phyloP scores from a whole-genome alignment of 768 basidiomycete genomes.

The Fibroporia radiculosa region DNA sequence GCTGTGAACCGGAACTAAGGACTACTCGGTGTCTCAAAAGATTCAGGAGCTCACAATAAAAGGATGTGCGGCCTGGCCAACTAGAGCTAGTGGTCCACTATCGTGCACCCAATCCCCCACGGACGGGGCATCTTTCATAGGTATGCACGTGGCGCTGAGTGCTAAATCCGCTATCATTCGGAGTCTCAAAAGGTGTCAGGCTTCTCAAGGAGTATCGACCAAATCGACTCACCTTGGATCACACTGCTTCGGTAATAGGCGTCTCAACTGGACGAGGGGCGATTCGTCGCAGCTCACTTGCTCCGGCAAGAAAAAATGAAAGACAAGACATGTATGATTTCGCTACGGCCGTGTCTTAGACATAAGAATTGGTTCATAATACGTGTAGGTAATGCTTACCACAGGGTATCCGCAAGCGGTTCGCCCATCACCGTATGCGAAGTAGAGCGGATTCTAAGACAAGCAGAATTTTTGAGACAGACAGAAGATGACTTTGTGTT shows the following conservation, averaged over 20 bases:
- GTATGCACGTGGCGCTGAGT: constrained; percentile 12
- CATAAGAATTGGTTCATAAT: no score
- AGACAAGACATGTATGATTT: constrained; percentile 13
- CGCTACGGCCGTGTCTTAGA: not conserved
- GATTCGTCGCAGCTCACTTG: constrained; percentile 7
- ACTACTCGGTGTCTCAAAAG: not conserved
- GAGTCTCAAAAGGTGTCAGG: no score
- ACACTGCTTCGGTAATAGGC: not conserved
- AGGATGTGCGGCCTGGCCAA: constrained; percentile 32
- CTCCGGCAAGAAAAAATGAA: constrained; percentile 15
- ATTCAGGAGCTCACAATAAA: constrained; percentile 21
- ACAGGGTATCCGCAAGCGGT: no score
- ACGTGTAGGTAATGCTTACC: no score
- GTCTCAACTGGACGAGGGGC: not conserved
- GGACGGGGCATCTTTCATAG: constrained; percentile 14
- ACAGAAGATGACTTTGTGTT: no score
- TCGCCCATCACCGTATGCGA: no score
- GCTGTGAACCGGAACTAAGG: constrained; percentile 14
- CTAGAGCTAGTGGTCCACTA: constrained; percentile 21
- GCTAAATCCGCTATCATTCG: constrained; percentile 12
- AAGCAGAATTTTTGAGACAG: no score
- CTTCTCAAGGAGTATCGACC: not conserved
- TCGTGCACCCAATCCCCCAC: constrained; percentile 28
- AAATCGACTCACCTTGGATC: not conserved
- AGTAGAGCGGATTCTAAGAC: no score